A percentile compares a stretch with the other conserved stretches of the same genome.
phyloP scores from a whole-genome alignment of 108 stramenopile species.

The Pelagomonas calceolata region DNA sequence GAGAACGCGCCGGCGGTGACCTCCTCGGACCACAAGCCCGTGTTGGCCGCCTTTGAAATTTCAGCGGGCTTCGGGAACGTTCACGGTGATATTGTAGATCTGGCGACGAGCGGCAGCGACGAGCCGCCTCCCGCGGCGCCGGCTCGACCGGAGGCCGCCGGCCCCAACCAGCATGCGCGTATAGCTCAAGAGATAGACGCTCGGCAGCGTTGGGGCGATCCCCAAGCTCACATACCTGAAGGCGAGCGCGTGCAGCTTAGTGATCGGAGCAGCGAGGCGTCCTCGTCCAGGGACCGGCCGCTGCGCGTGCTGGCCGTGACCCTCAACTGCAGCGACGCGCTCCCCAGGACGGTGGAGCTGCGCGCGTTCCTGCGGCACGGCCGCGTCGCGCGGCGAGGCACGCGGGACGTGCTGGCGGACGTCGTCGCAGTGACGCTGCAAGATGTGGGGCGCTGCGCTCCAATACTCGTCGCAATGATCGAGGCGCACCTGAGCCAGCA shows the following conservation, averaged over 20 bases:
- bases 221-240: too few species aligned
- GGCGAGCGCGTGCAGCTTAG: too few species aligned
- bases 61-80: too few species aligned
- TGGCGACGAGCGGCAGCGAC: too few species aligned
- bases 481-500: background rate
- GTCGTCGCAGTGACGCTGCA: background rate
- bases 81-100: too few species aligned
- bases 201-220: too few species aligned
- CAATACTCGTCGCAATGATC: background rate
- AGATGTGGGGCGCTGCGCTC: background rate
- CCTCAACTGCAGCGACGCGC: background rate
- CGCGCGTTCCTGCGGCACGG: background rate
- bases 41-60: background rate
- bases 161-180: too few species aligned
- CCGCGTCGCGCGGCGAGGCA: background rate
- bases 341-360: background rate
- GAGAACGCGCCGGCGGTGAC: background rate
- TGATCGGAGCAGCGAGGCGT: too few species aligned
- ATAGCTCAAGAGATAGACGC: too few species aligned
- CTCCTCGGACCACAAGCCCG: background rate
- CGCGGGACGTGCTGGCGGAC: background rate
- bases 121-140: too few species aligned
- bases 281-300: background rate
- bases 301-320: background rate
- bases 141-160: too few species aligned